These are phyloP conservation scores for Plectosphaerella sp. DNA, from an alignment of 2,329 filamentous ascomycete genomes.

Conservation along the genomic window DNA sequence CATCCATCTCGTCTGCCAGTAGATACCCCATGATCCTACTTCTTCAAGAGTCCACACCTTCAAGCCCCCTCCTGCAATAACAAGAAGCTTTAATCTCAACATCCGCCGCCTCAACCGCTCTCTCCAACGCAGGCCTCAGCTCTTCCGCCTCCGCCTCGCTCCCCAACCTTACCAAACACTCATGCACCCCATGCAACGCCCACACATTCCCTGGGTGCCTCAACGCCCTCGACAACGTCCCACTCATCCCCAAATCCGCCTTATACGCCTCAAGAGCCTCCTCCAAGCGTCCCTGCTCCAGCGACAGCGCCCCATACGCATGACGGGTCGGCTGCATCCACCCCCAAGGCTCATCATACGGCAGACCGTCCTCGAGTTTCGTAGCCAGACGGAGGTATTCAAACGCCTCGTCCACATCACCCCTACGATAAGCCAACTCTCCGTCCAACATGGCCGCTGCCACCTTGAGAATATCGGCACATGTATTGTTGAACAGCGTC, in stretches of 20 bases:
- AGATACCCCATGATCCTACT: too few relatives aligned
- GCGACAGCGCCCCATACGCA: slow-evolving; percentile 63
- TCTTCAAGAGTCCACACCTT: neutral
- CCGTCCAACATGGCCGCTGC: slow-evolving; percentile 67
- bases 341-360: slow-evolving; percentile 72
- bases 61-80: slow-evolving; percentile 32
- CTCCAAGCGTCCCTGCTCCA: slow-evolving; percentile 59
- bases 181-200: slow-evolving; percentile 69
- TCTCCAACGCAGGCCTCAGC: slow-evolving; percentile 38
- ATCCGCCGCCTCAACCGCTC: slow-evolving; percentile 53
- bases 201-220: slow-evolving; percentile 72
- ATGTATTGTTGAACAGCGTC: slow-evolving; percentile 66
- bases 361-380: slow-evolving; percentile 55
- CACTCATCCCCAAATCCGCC: slow-evolving; percentile 56
- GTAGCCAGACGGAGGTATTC: slow-evolving; percentile 53
- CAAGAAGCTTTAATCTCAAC: slow-evolving; percentile 54
- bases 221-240: slow-evolving; percentile 57
- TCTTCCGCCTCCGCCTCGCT: slow-evolving; percentile 32
- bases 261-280: slow-evolving; percentile 54
- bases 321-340: slow-evolving; percentile 76
- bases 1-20: too few relatives aligned
- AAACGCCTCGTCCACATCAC: slow-evolving; percentile 56
- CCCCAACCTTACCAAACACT: slow-evolving; percentile 58
- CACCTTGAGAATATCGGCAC: slow-evolving; percentile 57
- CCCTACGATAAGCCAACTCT: slow-evolving; percentile 66